These are phyloP conservation scores for Alternaria gansuensis DNA, from an alignment of 2,329 filamentous ascomycete species.

Conservation along the genomic window DNA sequence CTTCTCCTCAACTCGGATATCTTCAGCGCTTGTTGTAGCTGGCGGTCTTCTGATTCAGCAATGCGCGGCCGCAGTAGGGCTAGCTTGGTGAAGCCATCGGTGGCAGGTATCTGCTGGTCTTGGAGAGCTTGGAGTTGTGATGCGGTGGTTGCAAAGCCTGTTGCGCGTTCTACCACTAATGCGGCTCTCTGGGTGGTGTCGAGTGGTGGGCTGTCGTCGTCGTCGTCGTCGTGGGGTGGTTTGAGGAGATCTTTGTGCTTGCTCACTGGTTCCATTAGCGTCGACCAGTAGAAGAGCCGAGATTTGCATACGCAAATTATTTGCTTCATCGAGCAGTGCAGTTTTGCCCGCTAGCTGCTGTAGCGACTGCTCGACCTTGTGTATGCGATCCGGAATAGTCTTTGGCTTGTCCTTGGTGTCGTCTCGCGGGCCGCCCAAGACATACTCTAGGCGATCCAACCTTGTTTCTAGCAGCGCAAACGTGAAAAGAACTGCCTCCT, in stretches of 20 bases:
- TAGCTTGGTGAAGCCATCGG: slow-evolving; percentile 61
- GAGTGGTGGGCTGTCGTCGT: slow-evolving; percentile 32
- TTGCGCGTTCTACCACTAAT: slow-evolving; percentile 57
- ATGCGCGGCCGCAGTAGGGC: slow-evolving; percentile 69
- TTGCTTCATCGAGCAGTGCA: slow-evolving; percentile 51
- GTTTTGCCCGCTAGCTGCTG: slow-evolving; percentile 54
- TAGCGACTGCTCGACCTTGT: slow-evolving; percentile 50
- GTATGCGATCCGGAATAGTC: slow-evolving; percentile 49
- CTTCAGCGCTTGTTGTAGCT: slow-evolving; percentile 68
- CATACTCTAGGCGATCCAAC: slow-evolving; percentile 56
- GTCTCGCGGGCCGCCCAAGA: slow-evolving; percentile 50
- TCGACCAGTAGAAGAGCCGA: background rate
- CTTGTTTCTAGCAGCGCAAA: slow-evolving; percentile 57
- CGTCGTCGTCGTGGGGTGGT: slow-evolving; percentile 28
- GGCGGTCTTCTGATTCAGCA: slow-evolving; percentile 67
- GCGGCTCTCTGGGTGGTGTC: slow-evolving; percentile 40
- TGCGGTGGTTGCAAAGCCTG: slow-evolving; percentile 54
- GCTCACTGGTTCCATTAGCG: slow-evolving; percentile 46
- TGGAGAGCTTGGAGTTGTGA: slow-evolving; percentile 57
- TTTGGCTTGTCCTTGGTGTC: slow-evolving; percentile 34
- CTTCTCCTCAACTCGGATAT: slow-evolving; percentile 69
- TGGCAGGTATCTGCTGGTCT: slow-evolving; percentile 56
- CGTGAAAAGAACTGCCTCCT: slow-evolving; percentile 54
- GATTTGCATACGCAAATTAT: slow-evolving; percentile 48
- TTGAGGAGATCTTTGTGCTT: slow-evolving; percentile 55